These are phyloP conservation scores for Chytridium lagenaria DNA, from an alignment of 371 early-diverging fungal genomes.

Conservation along the genomic window DNA sequence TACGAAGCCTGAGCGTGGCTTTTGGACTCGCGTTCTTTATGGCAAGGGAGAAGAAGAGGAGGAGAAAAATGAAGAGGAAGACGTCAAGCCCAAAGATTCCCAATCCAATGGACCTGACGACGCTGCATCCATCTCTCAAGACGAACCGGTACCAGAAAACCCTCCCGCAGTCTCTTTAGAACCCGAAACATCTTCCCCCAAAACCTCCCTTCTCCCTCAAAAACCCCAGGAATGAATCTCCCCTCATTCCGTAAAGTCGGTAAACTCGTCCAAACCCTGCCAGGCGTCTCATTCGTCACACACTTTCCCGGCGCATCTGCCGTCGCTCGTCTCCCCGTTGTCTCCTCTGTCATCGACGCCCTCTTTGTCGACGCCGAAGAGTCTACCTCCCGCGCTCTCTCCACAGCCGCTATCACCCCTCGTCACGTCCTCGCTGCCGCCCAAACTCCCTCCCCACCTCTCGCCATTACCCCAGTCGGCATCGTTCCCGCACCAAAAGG, in stretches of 20 bases:
- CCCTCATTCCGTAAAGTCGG: slow-evolving; percentile 8
- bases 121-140: no score
- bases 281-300: slow-evolving; percentile 13
- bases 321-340: slow-evolving; percentile 4
- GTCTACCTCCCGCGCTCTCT: not conserved
- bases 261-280: not conserved
- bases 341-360: slow-evolving; percentile 12
- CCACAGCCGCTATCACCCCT: slow-evolving; percentile 6
- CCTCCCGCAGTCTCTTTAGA: not conserved
- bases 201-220: not conserved
- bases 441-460: not conserved
- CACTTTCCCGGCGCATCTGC: slow-evolving; percentile 2
- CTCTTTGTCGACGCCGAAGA: slow-evolving; percentile 7
- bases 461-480: not conserved
- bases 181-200: not conserved
- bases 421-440: not conserved
- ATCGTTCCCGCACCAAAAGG: not conserved
- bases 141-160: no score
- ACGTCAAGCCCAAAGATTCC: no score
- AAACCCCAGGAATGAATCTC: not conserved
- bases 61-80: not conserved
- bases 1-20: slow-evolving; percentile 8
- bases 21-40: slow-evolving; percentile 15
- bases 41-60: slow-evolving; percentile 16
- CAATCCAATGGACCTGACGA: no score